Conservation (phyloP, 2,329 filamentous ascomycete genomes). For the Colletotrichum chrysophilum region DNA sequence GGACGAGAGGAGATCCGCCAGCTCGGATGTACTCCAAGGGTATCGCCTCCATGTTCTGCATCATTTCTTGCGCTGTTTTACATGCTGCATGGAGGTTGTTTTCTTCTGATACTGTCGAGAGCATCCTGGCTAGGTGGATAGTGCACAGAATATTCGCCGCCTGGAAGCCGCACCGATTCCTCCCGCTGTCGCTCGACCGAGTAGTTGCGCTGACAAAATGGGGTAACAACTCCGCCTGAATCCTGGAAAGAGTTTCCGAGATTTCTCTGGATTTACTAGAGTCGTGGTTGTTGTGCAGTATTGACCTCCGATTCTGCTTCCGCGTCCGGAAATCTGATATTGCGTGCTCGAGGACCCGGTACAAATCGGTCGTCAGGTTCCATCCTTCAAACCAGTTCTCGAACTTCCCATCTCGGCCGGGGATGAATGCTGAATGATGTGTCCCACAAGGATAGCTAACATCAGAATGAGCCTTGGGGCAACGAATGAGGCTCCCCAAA, state of each 20-base stretch:
- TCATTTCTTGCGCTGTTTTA: background rate
- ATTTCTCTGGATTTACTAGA: background rate
- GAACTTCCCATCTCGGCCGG: background rate
- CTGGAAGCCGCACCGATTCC: conserved; percentile 7
- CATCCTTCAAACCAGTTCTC: conserved; percentile 56
- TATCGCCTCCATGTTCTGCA: background rate
- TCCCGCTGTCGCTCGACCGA: background rate
- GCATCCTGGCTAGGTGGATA: background rate
- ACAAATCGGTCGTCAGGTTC: conserved; percentile 63
- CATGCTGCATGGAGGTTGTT: background rate
- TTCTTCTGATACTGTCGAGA: background rate
- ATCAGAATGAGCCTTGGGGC: conserved; percentile 21
- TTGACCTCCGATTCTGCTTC: conserved; percentile 2
- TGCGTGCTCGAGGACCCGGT: conserved; percentile 59
- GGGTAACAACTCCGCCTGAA: background rate
- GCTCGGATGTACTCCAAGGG: conserved; percentile 1
- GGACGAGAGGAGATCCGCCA: background rate
- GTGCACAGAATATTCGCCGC: conserved; percentile 9
- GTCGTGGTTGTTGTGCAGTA: background rate
- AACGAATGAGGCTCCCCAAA: conserved; percentile 24
- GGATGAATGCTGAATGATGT: background rate
- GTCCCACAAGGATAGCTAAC: conserved; percentile 20
- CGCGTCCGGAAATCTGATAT: conserved; percentile 26
- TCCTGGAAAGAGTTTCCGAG: background rate
- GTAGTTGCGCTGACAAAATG: background rate